A percentile compares a stretch with the other conserved stretches of the same genome.
Evolutionary conservation across 768 basidiomycete species (phyloP).

Genomic region (Boletus pseudopeckii): DNA sequence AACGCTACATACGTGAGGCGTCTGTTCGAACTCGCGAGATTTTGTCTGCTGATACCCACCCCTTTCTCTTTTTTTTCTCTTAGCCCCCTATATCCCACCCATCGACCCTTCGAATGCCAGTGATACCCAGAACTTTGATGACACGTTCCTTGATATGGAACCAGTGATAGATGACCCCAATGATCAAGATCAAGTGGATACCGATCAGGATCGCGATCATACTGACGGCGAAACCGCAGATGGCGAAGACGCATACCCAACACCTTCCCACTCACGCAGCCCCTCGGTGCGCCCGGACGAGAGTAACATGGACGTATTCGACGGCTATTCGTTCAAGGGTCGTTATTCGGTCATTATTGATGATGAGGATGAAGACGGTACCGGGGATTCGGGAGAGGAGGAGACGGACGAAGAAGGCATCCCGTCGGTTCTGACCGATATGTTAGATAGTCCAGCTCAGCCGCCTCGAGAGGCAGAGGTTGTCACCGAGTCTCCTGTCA

Average conservation of each 20-base stretch:
- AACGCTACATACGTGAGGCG: conserved; percentile 84
- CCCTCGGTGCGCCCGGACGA: conserved; percentile 60
- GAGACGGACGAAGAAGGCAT: conserved; percentile 39
- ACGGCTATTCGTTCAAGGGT: conserved; percentile 93
- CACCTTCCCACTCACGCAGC: conserved; percentile 76
- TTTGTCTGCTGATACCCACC: conserved; percentile 13
- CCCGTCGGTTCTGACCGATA: conserved; percentile 21
- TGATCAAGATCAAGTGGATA: conserved; percentile 60
- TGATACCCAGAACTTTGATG: conserved; percentile 98
- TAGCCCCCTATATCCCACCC: conserved; percentile 90
- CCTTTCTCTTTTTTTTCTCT: conserved; percentile 5
- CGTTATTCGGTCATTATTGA: conserved; percentile 76
- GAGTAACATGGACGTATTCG: conserved; percentile 69
- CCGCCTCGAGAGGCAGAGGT: conserved; percentile 29
- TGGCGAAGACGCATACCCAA: conserved; percentile 73
- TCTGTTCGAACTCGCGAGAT: conserved; percentile 4
- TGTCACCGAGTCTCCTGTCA: conserved; percentile 35
- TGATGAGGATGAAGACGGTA: conserved; percentile 52
- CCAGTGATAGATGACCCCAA: conserved; percentile 80
- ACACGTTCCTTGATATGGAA: conserved; percentile 94
- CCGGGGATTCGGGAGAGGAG: conserved; percentile 33
- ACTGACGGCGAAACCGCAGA: conserved; percentile 72
- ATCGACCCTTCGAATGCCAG: conserved; percentile 89
- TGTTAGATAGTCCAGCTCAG: conserved; percentile 20
- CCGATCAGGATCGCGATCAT: conserved; percentile 63